A percentile compares a stretch with the other conserved stretches of the same genome.
phyloP scores from a whole-genome alignment of 176 grass and related monocot genomes.

The Paspalum vaginatum region DNA sequence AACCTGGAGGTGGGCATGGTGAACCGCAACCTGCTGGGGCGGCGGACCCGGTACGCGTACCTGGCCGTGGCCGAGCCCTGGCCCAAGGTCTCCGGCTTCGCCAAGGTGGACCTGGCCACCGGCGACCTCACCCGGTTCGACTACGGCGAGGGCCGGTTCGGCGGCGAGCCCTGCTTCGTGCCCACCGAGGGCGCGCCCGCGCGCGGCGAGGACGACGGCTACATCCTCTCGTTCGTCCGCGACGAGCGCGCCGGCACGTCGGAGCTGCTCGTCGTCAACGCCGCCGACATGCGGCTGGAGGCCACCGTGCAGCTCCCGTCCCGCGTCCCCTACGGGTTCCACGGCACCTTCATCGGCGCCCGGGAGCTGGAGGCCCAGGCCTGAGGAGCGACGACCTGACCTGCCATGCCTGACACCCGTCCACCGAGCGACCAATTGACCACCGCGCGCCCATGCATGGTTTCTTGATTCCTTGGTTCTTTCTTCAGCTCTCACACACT shows the following conservation, averaged over 20 bases:
- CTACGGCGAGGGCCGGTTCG: slow-evolving; percentile 68
- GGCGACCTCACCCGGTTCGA: slow-evolving; percentile 59
- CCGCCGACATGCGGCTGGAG: slow-evolving; percentile 73
- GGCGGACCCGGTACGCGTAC: slow-evolving; percentile 74
- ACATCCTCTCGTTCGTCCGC: slow-evolving; percentile 63
- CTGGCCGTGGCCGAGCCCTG: slow-evolving; percentile 90
- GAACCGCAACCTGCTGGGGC: slow-evolving; percentile 65
- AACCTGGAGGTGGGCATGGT: slow-evolving; percentile 96
- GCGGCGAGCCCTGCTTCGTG: slow-evolving; percentile 88
- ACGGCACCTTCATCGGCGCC: slow-evolving; percentile 76
- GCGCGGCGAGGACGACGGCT: slow-evolving; percentile 74
- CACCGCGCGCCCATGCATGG: not conserved
- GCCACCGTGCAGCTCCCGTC: slow-evolving; percentile 84
- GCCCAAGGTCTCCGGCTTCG: slow-evolving; percentile 98
- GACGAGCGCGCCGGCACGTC: slow-evolving; percentile 60
- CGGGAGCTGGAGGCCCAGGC: slow-evolving; percentile 61
- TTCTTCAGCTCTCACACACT: not conserved
- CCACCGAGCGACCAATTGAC: too few relatives aligned
- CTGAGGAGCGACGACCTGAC: too few relatives aligned
- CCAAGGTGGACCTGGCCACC: slow-evolving; percentile 82
- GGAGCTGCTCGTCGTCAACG: slow-evolving; percentile 70
- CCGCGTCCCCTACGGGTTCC: slow-evolving; percentile 89
- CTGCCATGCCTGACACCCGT: too few relatives aligned
- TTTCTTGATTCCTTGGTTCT: slow-evolving; percentile 42
- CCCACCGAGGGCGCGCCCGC: slow-evolving; percentile 35